Conservation (phyloP, 2,329 filamentous ascomycete species). For the Beauveria sp. region DNA sequence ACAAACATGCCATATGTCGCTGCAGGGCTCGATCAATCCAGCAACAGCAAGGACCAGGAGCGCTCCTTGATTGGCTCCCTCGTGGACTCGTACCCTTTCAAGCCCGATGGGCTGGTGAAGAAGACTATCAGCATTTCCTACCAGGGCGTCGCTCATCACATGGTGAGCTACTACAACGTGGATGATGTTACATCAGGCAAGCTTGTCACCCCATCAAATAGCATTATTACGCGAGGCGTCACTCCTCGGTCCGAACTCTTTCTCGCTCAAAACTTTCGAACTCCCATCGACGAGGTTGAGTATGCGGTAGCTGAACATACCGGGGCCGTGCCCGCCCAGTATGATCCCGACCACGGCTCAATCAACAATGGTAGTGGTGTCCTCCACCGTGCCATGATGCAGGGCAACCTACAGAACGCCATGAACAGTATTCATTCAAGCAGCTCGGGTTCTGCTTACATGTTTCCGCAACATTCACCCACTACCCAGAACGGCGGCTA, state of each 20-base stretch:
- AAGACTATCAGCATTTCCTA: conserved; percentile 83
- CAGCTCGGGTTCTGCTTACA: not conserved
- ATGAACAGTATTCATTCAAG: conserved; percentile 7
- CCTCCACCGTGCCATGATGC: conserved; percentile 21
- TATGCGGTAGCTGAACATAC: conserved; percentile 15
- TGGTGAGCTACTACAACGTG: conserved; percentile 83
- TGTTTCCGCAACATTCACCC: not conserved
- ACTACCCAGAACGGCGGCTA: not conserved
- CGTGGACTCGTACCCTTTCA: conserved; percentile 86
- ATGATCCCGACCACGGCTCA: conserved; percentile 10
- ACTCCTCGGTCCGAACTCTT: conserved; percentile 51
- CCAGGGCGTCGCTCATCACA: conserved; percentile 68
- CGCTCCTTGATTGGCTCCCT: conserved; percentile 69
- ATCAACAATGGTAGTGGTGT: conserved; percentile 13
- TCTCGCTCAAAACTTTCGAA: conserved; percentile 57
- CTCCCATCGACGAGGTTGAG: conserved; percentile 55
- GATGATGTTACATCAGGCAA: conserved; percentile 63
- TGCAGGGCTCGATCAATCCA: conserved; percentile 13
- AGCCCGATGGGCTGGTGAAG: conserved; percentile 74
- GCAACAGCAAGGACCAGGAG: conserved; percentile 23
- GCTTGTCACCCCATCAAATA: conserved; percentile 51
- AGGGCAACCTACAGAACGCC: conserved; percentile 16
- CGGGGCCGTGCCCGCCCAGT: conserved; percentile 8
- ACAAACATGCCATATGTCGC: conserved; percentile 13
- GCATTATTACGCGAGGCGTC: conserved; percentile 31